These are phyloP conservation scores for Elongisporangium prolatum DNA, from an alignment of 352 stramenopile species.

Conservation along the genomic window DNA sequence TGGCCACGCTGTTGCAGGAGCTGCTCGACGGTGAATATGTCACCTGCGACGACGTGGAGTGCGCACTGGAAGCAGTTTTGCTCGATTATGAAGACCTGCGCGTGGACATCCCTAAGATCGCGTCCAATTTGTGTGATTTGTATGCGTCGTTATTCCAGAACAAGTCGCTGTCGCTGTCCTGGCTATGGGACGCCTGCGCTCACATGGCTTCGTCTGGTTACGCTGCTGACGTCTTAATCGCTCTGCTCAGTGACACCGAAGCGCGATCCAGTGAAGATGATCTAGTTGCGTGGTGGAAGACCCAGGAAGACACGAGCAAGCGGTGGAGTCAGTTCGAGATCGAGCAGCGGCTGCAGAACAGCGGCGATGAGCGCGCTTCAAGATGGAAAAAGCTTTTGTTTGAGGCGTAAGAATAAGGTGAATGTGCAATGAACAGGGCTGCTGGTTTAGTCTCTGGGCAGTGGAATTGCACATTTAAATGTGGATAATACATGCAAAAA, in stretches of 20 bases:
- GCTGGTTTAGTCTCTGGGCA: no score
- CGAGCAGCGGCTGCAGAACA: neutral
- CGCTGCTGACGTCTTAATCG: slow-evolving; percentile 45
- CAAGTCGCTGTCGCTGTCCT: slow-evolving; percentile 33
- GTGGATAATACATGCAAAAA: neutral
- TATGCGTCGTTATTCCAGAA: slow-evolving; percentile 60
- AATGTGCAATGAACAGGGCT: no score
- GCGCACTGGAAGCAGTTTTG: slow-evolving; percentile 48
- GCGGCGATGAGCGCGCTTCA: neutral
- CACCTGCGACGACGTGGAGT: slow-evolving; percentile 40
- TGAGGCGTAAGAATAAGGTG: neutral
- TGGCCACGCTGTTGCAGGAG: slow-evolving; percentile 35
- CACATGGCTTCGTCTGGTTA: slow-evolving; percentile 36
- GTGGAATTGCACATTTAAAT: neutral
- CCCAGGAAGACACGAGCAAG: slow-evolving; percentile 14
- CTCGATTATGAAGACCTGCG: slow-evolving; percentile 70
- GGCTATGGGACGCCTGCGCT: slow-evolving; percentile 38
- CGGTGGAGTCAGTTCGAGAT: neutral
- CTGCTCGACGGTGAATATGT: slow-evolving; percentile 41
- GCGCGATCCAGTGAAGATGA: slow-evolving; percentile 20
- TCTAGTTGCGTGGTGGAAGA: slow-evolving; percentile 54
- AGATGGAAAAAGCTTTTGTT: slow-evolving; percentile 7
- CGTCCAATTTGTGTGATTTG: slow-evolving; percentile 50
- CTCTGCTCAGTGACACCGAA: slow-evolving; percentile 35
- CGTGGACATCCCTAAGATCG: slow-evolving; percentile 70